Evolutionary conservation across 2,329 filamentous ascomycete species (phyloP), one percentile per base, ranked within the genome.

Genomic region (Nemania sp.): DNA sequence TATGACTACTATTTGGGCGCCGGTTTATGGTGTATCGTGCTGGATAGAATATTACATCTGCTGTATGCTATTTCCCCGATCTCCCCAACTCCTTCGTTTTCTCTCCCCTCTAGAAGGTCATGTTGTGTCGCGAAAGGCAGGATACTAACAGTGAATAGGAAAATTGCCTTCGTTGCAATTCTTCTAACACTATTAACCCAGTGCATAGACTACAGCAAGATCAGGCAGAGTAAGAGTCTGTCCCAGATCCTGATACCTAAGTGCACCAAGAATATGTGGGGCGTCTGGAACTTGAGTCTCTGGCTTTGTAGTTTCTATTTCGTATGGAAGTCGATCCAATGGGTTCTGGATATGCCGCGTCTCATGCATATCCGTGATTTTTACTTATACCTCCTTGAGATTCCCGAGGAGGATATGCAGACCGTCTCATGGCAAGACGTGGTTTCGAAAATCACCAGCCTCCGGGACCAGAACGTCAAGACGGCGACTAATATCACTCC

Each of bases 361-460:
- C 77, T 97, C 22, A 75, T 82, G 52, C 80, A 90, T 44, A 86
- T 96, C 73, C 89, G 91, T 60, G 87, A 94, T 69, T 97, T 96
- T 70, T 97, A 90, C 68, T 78, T 86, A 23, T 80, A 95, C 66
- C 80, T 96, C 3, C 82, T 97, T 8, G 88, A 89, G 33, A 91
- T 97, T 37, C 89, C 89, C 0, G 81, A 84, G 54, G 80, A 87
- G 52, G 92, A 97, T 64, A 94, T 97, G 74, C 92, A 97, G 70
- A 95, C 91, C 0, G 89, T 96, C 45, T 93, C 92, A 5, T 97
- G 92, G 92, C 90, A 96, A 67, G 88, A 94, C 60, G 82, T 96
- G 22, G 91, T 97, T 19, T 88, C 84, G 56, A 86, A 91, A 30
- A 80, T 97, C 56, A 96, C 96, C 83, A 82, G 84, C 6, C 72